Percentiles rank a stretch among this genome's conserved stretches.
phyloP scores from a whole-genome alignment of 192 early-diverging fungal genomes.

The Entomortierella beljakovae region DNA sequence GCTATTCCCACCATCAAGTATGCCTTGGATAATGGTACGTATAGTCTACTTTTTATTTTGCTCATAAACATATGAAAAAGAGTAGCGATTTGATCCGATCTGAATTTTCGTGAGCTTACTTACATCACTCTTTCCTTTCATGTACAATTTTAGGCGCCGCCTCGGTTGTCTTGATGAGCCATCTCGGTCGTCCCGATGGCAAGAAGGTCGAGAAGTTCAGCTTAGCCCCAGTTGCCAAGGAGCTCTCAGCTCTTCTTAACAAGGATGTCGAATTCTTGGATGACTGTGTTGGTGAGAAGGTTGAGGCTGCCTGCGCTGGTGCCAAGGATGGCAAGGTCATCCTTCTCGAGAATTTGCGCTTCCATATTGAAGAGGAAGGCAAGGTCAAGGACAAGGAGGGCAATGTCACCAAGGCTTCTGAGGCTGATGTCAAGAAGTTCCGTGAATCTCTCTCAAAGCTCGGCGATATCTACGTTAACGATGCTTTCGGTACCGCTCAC shows the following conservation, averaged over 20 bases:
- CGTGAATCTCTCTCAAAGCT: slow-evolving; percentile 91
- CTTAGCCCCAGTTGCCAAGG: slow-evolving; percentile 89
- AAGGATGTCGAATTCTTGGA: slow-evolving; percentile 91
- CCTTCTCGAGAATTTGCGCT: slow-evolving; percentile 96
- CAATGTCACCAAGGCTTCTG: slow-evolving; percentile 89
- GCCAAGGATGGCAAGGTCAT: slow-evolving; percentile 84
- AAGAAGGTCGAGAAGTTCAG: slow-evolving; percentile 89
- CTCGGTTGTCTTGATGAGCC: slow-evolving; percentile 94
- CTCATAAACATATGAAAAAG: slow-evolving; percentile 20
- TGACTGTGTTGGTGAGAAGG: slow-evolving; percentile 93
- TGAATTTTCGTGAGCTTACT: background rate
- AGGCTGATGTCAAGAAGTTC: slow-evolving; percentile 87
- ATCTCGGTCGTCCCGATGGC: slow-evolving; percentile 98
- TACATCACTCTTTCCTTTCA: background rate
- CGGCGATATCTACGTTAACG: slow-evolving; percentile 97
- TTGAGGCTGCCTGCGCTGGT: slow-evolving; percentile 81
- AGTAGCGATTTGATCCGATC: slow-evolving; percentile 25
- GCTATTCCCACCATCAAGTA: slow-evolving; percentile 96
- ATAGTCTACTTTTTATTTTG: background rate
- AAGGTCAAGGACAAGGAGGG: slow-evolving; percentile 90
- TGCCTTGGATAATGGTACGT: slow-evolving; percentile 83
- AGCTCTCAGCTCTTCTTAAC: slow-evolving; percentile 80
- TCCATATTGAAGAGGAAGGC: slow-evolving; percentile 99
- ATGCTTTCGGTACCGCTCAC: slow-evolving; percentile 99
- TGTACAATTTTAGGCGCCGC: slow-evolving; percentile 80